Evolutionary conservation across 2,329 filamentous ascomycete genomes (phyloP), one percentile per base, ranked within the genome.

Genomic region (Onygena corvina): DNA sequence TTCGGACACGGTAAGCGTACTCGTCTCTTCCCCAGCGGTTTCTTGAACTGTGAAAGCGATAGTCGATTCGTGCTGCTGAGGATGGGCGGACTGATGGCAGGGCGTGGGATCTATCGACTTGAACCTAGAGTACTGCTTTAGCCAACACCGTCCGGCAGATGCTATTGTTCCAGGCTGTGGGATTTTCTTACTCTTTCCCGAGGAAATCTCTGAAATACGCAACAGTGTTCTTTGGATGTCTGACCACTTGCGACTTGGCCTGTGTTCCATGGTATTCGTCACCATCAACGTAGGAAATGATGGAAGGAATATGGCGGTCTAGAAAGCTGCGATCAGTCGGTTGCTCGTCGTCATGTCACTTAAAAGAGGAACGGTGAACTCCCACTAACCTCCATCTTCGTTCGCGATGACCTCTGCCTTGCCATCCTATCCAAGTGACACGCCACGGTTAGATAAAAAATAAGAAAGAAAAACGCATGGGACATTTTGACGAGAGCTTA

Each of bases 341-440:
- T 33, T 46, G 42, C 25, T 6, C 25, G 30, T n/a, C 8, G 9
- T 8, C 23, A 14, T 36, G 18, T 36, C 23, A 14, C 25, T 38
- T 25, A 14, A 27, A 33, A 6, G 31, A 27, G 20, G 51, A 31
- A n/a, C n/a, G n/a, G n/a, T n/a, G 46, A 40, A 52, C 38, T 49
- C 38, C 38, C 21, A 70, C 80, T 63, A 67, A 88, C 86, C 86
- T 76, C 92, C 92, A 65, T 96, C 92, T 74, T 96, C 92, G 72
- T 98, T 96, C 64, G 92, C 92, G 71, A 98, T 96, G 56, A 98
- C 90, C 67, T 95, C 87, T 56, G 88, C 83, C 75, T 93, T 94
- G 70, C 93, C 90, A 63, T 96, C 90, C 76, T 78, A 55, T 54
- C 55, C 7, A 23, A 4, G 23, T 36, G 21, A 53, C 35, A 25